These are phyloP conservation scores for Gilbertella persicaria DNA, from an alignment of 371 early-diverging fungal species.

Conservation along the genomic window DNA sequence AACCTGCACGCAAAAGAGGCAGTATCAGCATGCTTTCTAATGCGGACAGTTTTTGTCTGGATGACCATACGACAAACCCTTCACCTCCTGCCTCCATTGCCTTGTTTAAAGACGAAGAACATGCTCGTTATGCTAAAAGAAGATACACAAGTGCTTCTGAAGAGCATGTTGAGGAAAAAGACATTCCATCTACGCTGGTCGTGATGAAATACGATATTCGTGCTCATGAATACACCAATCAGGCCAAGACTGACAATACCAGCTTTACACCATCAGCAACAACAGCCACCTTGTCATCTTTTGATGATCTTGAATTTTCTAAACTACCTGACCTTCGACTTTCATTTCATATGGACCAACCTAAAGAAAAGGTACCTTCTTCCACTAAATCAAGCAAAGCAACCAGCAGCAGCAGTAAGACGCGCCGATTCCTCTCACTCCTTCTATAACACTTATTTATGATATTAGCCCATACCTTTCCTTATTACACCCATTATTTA, in stretches of 20 bases:
- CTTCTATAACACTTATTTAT: constrained; percentile 15
- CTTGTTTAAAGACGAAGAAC: constrained; percentile 26
- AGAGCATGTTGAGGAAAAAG: constrained; percentile 12
- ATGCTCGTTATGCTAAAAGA: constrained; percentile 33
- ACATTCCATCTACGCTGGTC: constrained; percentile 28
- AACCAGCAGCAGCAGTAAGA: constrained; percentile 23
- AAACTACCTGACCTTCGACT: constrained; percentile 25
- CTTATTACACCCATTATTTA: constrained; percentile 2
- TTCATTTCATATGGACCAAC: constrained; percentile 20
- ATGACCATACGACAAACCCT: constrained; percentile 3
- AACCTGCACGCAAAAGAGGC: constrained; percentile 40
- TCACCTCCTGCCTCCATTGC: neutral
- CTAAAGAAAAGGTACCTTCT: constrained; percentile 5
- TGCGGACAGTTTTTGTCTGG: constrained; percentile 34
- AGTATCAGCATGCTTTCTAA: constrained; percentile 51
- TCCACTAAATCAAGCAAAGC: constrained; percentile 14
- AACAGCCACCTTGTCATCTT: constrained; percentile 5
- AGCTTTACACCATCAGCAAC: neutral
- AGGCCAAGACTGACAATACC: neutral
- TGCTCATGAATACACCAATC: neutral
- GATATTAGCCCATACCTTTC: constrained; percentile 12
- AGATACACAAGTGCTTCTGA: constrained; percentile 37
- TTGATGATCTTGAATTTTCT: constrained; percentile 27
- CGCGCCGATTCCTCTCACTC: constrained; percentile 37
- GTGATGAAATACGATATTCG: constrained; percentile 16